These are phyloP conservation scores for Teunomyces gatunensis DNA, from an alignment of 805 yeast species.

Conservation along the genomic window DNA sequence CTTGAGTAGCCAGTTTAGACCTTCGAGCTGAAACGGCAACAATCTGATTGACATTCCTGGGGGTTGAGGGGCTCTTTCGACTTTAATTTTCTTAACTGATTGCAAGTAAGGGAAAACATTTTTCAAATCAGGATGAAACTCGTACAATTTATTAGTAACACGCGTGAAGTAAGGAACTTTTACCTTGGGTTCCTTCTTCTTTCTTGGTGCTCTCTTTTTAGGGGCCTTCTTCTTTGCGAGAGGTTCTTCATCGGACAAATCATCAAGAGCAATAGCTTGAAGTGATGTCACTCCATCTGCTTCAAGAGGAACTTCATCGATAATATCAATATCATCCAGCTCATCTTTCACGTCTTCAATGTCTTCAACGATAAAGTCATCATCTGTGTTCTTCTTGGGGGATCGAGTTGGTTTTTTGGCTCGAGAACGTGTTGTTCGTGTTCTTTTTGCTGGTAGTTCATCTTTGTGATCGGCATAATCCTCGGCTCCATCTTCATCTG, in stretches of 20 bases:
- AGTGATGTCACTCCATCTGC: constrained; percentile 5
- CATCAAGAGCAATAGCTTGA: constrained; percentile 19
- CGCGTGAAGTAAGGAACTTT: constrained; percentile 68
- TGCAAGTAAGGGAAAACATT: constrained; percentile 68
- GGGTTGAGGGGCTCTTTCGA: constrained; percentile 71
- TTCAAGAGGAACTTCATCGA: constrained; percentile 11
- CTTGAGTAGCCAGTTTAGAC: constrained; percentile 79
- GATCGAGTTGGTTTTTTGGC: constrained; percentile 3
- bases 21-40: constrained; percentile 91
- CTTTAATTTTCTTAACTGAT: constrained; percentile 42
- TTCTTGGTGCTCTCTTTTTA: constrained; percentile 21
- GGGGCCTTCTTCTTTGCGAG: constrained; percentile 11
- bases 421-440: constrained; percentile 10
- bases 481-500: constrained; percentile 17
- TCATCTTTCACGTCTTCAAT: constrained; percentile 37
- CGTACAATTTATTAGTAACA: constrained; percentile 64
- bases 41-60: constrained; percentile 67
- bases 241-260: constrained; percentile 24
- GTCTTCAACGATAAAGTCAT: constrained; percentile 19
- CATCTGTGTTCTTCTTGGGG: constrained; percentile 11
- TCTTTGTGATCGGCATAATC: constrained; percentile 9
- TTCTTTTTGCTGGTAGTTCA: constrained; percentile 6
- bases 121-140: constrained; percentile 74
- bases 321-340: constrained; percentile 30
- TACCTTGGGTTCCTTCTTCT: constrained; percentile 46